Conservation (phyloP, 371 early-diverging fungal genomes). For the Actinomortierella wolfii region DNA sequence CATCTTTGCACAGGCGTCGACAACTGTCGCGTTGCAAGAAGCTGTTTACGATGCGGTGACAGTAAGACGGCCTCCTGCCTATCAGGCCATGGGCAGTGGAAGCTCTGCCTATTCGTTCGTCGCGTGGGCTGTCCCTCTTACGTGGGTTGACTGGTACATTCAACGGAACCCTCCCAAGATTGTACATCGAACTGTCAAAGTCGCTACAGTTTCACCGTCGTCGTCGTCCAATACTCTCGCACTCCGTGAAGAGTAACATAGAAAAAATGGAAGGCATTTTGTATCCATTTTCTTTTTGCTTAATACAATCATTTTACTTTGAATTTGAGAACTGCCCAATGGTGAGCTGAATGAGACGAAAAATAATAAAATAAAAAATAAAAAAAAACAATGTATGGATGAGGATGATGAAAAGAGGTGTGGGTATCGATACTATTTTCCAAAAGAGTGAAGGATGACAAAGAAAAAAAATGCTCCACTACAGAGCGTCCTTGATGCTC, state of each 20-base stretch:
- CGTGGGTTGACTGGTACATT: constrained; percentile 29
- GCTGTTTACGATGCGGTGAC: constrained; percentile 25
- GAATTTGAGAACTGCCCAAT: no score
- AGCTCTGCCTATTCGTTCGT: constrained; percentile 36
- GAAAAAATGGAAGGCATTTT: not conserved
- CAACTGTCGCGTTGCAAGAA: constrained; percentile 20
- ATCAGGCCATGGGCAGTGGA: constrained; percentile 10
- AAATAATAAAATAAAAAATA: not conserved
- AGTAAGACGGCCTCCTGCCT: constrained; percentile 4
- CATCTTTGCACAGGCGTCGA: constrained; percentile 16
- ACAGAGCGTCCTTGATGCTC: constrained; percentile 25
- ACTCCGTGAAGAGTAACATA: constrained; percentile 4
- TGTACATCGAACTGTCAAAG: constrained; percentile 14
- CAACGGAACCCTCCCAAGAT: constrained; percentile 9
- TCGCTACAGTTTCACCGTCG: no score
- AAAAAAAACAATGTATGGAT: constrained; percentile 1
- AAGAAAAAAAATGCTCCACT: no score
- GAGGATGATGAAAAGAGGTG: no score
- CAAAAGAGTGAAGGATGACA: no score
- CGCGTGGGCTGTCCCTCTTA: constrained; percentile 25
- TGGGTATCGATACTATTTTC: no score
- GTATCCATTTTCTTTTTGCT: not conserved
- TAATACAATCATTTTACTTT: constrained; percentile 1
- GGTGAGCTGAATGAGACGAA: no score
- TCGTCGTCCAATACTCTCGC: no score